These are phyloP conservation scores for Penicillium sclerotigenum DNA, from an alignment of 2,329 filamentous ascomycete species.

Conservation along the genomic window DNA sequence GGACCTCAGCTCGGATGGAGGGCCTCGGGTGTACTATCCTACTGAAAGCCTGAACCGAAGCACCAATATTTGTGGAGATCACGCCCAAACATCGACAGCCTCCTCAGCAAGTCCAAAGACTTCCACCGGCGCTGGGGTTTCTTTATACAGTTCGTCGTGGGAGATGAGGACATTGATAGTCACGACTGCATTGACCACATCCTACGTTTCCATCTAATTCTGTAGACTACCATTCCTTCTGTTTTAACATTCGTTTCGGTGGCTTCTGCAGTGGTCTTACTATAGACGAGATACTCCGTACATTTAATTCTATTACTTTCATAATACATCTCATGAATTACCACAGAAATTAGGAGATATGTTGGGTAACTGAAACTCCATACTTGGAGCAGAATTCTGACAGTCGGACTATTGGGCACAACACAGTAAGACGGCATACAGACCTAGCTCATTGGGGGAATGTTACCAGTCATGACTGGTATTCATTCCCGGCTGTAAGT, in stretches of 20 bases:
- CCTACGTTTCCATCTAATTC: background rate
- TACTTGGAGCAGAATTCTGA: background rate
- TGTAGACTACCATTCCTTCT: background rate
- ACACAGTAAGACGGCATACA: background rate
- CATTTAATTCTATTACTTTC: background rate
- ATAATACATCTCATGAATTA: background rate
- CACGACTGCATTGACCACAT: background rate
- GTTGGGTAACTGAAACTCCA: background rate
- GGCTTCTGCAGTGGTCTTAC: background rate
- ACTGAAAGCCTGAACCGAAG: conserved; percentile 10
- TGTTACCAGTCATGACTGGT: conserved; percentile 1
- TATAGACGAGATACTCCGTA: background rate
- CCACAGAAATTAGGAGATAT: background rate
- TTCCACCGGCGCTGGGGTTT: background rate
- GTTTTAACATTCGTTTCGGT: background rate
- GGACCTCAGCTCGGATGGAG: conserved; percentile 13
- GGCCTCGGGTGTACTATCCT: conserved; percentile 12
- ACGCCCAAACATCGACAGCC: background rate
- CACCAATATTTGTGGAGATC: conserved; percentile 3
- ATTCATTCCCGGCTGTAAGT: background rate
- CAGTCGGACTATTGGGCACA: background rate
- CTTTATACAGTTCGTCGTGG: background rate
- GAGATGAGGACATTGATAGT: background rate
- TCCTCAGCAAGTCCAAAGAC: background rate
- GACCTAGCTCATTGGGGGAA: background rate